Base-by-base conservation (phyloP, 306 rosid species). In the Dryas alaskensis region DNA sequence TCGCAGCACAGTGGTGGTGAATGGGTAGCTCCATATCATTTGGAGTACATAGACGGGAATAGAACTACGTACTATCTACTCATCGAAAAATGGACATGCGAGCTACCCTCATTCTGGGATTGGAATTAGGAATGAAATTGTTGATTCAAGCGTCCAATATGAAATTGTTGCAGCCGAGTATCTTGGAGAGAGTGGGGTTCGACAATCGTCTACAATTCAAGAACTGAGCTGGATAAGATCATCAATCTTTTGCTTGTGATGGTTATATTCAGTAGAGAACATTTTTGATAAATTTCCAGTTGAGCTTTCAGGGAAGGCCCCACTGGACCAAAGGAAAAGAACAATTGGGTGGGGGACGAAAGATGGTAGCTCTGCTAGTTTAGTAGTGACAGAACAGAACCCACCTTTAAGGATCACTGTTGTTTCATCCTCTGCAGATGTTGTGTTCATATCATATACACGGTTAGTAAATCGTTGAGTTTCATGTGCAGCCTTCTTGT, bases 321-420 rank as follows among this genome's bases (percentile, higher is more conserved):
- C 13, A 85, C 92, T 0, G 92, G 92, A 61, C 92, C 92, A 10
- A 87, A 82, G 73, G 89, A 87, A 79, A 87, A 87, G 81, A 76
- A 85, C 79, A 80, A 87, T 49, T 87, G 92, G 92, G 79, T 46
- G 58, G 89, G 87, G 52, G 92, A 87, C 52, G 92, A 87, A 69
- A 81, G 87, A 81, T 67, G 83, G 58, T 80, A 74, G 14, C 46
- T 3, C 46, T 58, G 69, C 67, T 78, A 54, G 65, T 71, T 61
- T 65, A n/a, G 42, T 60, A 22, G 42, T 60, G 13, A 8, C 11
- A 65, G 7, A n/a, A 53, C 11, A 66, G 6, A 10, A 37, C 55
- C 60, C 13, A 12, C 8, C 16, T 52, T 52, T 25, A 46, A 65
- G 43, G 62, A 55, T 59, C n/a, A 50, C 50, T 22, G 17, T 11